Evolutionary conservation across 2,329 filamentous ascomycete species (phyloP), one percentile per base, ranked within the genome.

Genomic region (Sporothrix schenckii): DNA sequence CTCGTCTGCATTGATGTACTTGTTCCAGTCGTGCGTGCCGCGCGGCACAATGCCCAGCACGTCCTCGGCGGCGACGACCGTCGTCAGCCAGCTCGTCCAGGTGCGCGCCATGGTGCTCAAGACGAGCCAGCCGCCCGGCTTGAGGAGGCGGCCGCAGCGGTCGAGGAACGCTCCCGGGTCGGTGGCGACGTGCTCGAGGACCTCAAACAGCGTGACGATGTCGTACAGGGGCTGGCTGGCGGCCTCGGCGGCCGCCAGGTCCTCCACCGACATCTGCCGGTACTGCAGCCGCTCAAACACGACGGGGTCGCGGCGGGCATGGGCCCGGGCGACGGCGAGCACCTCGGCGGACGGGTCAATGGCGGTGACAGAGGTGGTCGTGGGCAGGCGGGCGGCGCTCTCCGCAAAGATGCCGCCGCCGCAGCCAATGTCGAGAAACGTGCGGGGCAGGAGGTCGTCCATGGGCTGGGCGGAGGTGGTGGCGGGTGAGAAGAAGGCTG

Each of bases 381-480:
- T 83, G 0, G 86, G 81, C 47, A 94, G 81, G 6, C 92, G 86
- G 0, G 92, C 92, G 0, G 92, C 91, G 21, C 88, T 91, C 80
- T 98, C 95, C 71, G 94, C 93, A 79, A 98, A 97, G 79, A 98
- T 98, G 72, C 95, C 95, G 27, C 94, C 95, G 72, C 95, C 95
- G 80, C 95, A 98, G 74, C 95, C 95, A 71, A 99, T 88, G 80
- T 99, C 95, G 68, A 99, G 90, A 80, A 93, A 97, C 47, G 85
- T 85, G 4, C 93, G 83, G 21, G 84, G 10, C 77, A 52, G 66
- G 21, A 61, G 68, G 50, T 74, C 69, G 11, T 65, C 60, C 3
- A 56, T 27, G 19, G 73, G 75, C 49, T 73, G 39, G 0, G 27
- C 10, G 9, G 63, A 4, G 3, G 56, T 34, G 3, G 30, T 14